These are phyloP conservation scores for Zygosaccharomyces pseudorouxii DNA, from an alignment of 805 yeast genomes.

Conservation along the genomic window DNA sequence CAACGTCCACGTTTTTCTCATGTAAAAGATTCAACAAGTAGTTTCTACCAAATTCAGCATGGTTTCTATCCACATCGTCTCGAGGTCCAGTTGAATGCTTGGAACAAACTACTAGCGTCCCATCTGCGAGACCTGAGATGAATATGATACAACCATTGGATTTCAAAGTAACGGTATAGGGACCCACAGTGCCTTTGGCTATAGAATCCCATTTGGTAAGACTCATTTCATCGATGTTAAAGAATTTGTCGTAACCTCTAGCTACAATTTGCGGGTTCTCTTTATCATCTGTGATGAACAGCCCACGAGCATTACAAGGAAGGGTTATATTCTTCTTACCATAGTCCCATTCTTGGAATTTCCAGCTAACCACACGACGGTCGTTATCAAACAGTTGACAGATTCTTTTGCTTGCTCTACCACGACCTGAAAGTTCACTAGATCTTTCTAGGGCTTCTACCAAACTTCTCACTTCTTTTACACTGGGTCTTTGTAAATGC, in stretches of 20 bases:
- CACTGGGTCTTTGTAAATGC: background rate
- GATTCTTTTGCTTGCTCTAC: conserved; percentile 30
- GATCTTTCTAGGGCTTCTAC: conserved; percentile 24
- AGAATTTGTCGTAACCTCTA: conserved; percentile 93
- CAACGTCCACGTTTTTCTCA: conserved; percentile 36
- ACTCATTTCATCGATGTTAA: conserved; percentile 66
- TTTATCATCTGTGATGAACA: conserved; percentile 50
- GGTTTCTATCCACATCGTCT: conserved; percentile 53
- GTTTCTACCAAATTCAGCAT: conserved; percentile 66
- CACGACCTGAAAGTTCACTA: conserved; percentile 25
- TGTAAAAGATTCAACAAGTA: conserved; percentile 54
- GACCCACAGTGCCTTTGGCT: conserved; percentile 54
- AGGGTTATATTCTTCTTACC: conserved; percentile 48
- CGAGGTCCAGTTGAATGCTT: conserved; percentile 81
- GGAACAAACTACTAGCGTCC: conserved; percentile 79
- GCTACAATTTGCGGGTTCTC: conserved; percentile 47
- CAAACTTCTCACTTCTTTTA: conserved; percentile 10
- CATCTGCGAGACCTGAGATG: conserved; percentile 70
- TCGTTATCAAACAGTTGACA: conserved; percentile 29
- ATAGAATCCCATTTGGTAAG: conserved; percentile 49
- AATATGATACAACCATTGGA: conserved; percentile 93
- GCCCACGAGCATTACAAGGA: conserved; percentile 79
- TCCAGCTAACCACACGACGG: conserved; percentile 53
- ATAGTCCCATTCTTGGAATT: conserved; percentile 88
- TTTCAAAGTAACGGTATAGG: conserved; percentile 75